phyloP scores from a whole-genome alignment of 202 grass and related monocot species.

The Carex sylvatica region DNA sequence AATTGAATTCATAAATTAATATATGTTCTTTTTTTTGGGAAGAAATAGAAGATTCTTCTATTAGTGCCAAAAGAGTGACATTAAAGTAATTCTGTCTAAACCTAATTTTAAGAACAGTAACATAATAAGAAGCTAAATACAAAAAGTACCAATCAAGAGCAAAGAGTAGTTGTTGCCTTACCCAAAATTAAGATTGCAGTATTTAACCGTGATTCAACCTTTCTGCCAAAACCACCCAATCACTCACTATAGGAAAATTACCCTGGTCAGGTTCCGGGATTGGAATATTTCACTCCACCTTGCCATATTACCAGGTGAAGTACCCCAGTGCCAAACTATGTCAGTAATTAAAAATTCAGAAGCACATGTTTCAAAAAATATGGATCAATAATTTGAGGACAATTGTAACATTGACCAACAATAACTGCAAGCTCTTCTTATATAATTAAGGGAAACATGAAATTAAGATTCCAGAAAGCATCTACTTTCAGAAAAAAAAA shows the following conservation, averaged over 20 bases:
- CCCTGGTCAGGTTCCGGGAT: slow-evolving; percentile 72
- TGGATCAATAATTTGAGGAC: neutral
- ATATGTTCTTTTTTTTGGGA: too few relatives aligned
- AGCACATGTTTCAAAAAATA: slow-evolving; percentile 7
- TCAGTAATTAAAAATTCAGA: slow-evolving; percentile 50
- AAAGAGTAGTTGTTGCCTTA: neutral
- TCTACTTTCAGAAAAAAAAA: neutral
- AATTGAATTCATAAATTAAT: too few relatives aligned
- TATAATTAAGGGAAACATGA: neutral
- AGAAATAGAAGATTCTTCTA: neutral
- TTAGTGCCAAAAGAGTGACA: neutral
- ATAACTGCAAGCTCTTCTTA: slow-evolving; percentile 6
- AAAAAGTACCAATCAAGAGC: neutral
- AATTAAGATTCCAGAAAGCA: slow-evolving; percentile 1
- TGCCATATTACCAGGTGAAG: slow-evolving; percentile 41
- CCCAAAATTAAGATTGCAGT: too few relatives aligned
- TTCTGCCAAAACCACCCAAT: slow-evolving; percentile 14
- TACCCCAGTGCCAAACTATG: slow-evolving; percentile 75
- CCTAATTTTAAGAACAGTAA: neutral
- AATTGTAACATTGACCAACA: neutral
- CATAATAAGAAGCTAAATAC: neutral
- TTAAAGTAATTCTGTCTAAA: neutral
- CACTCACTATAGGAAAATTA: slow-evolving; percentile 91
- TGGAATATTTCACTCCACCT: slow-evolving; percentile 85
- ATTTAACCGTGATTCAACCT: neutral